These are phyloP conservation scores for Linaria vulgaris DNA, from an alignment of 257 asterid genomes.

Conservation along the genomic window DNA sequence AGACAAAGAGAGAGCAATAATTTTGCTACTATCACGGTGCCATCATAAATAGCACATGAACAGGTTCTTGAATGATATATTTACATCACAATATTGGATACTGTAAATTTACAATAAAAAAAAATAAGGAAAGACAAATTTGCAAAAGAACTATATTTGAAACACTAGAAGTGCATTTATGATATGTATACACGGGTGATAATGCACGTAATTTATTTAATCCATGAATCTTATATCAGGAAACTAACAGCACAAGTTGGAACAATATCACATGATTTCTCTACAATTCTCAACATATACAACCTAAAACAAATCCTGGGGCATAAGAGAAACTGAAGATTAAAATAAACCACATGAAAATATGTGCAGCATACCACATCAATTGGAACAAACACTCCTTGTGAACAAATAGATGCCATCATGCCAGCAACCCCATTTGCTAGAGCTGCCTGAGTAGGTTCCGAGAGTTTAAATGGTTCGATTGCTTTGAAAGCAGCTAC, in stretches of 20 bases:
- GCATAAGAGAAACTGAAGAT: not conserved
- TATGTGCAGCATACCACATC: conserved; percentile 72
- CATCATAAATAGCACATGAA: not conserved
- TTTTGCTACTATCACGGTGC: not conserved
- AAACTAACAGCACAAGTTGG: not conserved
- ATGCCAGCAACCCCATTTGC: conserved; percentile 93
- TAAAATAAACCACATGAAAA: conserved; percentile 4
- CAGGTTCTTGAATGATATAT: not conserved
- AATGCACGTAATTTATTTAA: no score
- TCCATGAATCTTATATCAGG: not conserved
- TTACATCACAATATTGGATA: not conserved
- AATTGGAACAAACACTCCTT: conserved; percentile 81
- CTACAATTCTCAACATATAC: not conserved
- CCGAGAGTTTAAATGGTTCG: conserved; percentile 72
- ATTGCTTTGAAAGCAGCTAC: conserved; percentile 65
- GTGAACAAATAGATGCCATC: conserved; percentile 82
- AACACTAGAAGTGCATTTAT: no score
- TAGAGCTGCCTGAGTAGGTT: conserved; percentile 84
- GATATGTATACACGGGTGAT: no score
- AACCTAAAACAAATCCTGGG: not conserved
- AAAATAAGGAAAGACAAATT: no score
- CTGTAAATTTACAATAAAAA: no score
- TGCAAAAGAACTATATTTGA: no score
- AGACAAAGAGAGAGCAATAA: conserved; percentile 4
- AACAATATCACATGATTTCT: not conserved